A percentile compares a stretch with the other conserved stretches of the same genome.
Evolutionary conservation across 345 rosid species (phyloP).

Genomic region (Citrus trifoliata): DNA sequence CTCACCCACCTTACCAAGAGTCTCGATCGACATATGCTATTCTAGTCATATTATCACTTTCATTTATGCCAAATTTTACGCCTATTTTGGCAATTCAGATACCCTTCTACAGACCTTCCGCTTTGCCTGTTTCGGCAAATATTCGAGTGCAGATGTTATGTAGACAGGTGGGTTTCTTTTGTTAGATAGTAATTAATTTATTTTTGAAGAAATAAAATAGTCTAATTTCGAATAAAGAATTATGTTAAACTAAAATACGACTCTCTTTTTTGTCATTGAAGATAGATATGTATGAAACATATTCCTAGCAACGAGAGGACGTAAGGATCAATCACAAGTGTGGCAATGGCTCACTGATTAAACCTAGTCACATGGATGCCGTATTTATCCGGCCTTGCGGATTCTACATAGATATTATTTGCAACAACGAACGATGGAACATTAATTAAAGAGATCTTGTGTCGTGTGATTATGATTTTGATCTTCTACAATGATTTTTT

Average conservation of each 20-base stretch:
- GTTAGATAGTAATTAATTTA: not conserved
- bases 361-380: conserved; percentile 13
- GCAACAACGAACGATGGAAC: not conserved
- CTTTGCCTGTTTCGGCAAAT: conserved; percentile 14
- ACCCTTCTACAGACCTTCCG: not conserved
- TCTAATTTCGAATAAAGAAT: conserved; percentile 1
- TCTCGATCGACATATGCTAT: not conserved
- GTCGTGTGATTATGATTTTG: not conserved
- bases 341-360: not conserved
- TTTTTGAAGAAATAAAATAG: not conserved
- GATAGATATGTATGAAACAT: conserved; percentile 12
- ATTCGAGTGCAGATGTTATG: not conserved
- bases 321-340: not conserved
- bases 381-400: conserved; percentile 4
- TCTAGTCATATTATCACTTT: not conserved
- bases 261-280: not conserved
- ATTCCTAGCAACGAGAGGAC: conserved; percentile 16
- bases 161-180: not conserved
- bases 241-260: not conserved
- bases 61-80: not conserved
- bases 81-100: not conserved
- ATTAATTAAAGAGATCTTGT: not conserved
- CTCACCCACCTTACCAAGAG: not conserved
- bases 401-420: not conserved
- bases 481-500: too few species aligned